Evolutionary conservation across 768 basidiomycete genomes (phyloP).

Genomic region (Astraeus odoratus): DNA sequence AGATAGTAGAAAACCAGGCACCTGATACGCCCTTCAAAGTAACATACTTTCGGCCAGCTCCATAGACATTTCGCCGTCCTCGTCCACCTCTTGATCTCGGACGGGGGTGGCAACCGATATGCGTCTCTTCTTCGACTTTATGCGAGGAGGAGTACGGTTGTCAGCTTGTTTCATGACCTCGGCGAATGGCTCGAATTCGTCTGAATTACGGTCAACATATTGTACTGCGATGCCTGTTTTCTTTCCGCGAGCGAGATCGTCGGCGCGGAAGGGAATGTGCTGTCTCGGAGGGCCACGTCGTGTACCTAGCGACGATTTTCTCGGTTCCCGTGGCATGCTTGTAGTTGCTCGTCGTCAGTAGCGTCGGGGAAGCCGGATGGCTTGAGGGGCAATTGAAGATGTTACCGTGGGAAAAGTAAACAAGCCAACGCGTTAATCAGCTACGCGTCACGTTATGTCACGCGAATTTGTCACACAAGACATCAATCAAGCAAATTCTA

Average conservation of each 20-base stretch:
- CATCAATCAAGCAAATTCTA: too few species aligned
- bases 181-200: slow-evolving; percentile 80
- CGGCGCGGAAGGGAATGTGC: slow-evolving; percentile 73
- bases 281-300: slow-evolving; percentile 56
- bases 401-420: slow-evolving; percentile 21
- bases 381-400: background rate
- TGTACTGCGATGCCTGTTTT: slow-evolving; percentile 69
- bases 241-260: slow-evolving; percentile 72
- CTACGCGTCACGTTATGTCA: slow-evolving; percentile 19
- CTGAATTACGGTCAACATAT: slow-evolving; percentile 65
- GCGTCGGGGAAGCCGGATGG: slow-evolving; percentile 6
- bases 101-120: slow-evolving; percentile 28
- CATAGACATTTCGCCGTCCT: slow-evolving; percentile 73
- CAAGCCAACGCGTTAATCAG: slow-evolving; percentile 19
- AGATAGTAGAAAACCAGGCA: too few species aligned
- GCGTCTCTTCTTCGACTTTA: slow-evolving; percentile 46
- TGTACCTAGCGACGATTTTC: slow-evolving; percentile 34
- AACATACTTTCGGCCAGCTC: slow-evolving; percentile 67
- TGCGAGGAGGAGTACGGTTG: slow-evolving; percentile 52
- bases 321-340: slow-evolving; percentile 23
- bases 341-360: slow-evolving; percentile 5
- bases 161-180: slow-evolving; percentile 66
- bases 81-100: slow-evolving; percentile 35
- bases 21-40: too few species aligned
- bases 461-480: slow-evolving; percentile 17